phyloP scores from a whole-genome alignment of 441 rosid species.

The California macrophylla region DNA sequence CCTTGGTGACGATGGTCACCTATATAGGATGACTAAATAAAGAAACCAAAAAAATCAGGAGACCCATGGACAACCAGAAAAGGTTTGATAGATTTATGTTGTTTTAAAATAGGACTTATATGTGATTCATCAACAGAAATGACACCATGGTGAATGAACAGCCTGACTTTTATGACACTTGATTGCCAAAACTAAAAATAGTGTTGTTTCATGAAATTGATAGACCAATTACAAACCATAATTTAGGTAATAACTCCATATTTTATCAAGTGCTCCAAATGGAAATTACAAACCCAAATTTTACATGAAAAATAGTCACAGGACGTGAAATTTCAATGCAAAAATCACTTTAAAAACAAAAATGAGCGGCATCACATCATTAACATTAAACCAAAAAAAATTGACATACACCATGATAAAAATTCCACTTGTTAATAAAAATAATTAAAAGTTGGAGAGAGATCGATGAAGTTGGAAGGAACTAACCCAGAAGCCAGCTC shows the following conservation, averaged over 20 bases:
- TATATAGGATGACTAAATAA: not conserved
- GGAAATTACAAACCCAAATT: not conserved
- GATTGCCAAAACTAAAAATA: not conserved
- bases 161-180: not conserved
- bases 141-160: not conserved
- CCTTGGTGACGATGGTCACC: conserved; percentile 11
- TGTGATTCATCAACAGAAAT: not conserved
- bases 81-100: not conserved
- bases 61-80: not conserved
- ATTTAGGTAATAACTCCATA: not conserved
- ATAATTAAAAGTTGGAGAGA: not conserved
- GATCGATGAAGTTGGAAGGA: not conserved
- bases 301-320: not conserved
- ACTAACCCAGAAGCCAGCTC: conserved; percentile 78
- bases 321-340: not conserved
- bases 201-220: not conserved
- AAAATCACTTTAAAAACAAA: not conserved
- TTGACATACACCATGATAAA: not conserved
- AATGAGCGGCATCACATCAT: not conserved
- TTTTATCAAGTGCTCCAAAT: not conserved
- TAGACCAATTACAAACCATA: not conserved
- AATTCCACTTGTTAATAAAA: not conserved
- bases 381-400: not conserved
- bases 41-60: not conserved
- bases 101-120: not conserved